Conservation (phyloP, 306 rosid species). For the Trichosanthes cucumerina region DNA sequence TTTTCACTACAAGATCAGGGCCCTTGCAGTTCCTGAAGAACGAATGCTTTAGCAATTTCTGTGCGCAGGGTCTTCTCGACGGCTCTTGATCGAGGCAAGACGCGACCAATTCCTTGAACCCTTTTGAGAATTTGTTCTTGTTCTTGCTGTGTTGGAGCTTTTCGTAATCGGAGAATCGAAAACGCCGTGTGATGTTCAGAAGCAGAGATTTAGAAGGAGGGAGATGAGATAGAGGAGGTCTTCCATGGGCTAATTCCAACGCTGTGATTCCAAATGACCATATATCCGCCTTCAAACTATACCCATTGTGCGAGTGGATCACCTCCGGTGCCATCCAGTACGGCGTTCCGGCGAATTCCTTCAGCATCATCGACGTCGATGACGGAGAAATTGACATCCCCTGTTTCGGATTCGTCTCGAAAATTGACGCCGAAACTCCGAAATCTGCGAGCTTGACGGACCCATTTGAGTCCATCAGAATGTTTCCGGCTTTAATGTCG, state of each 20-base stretch:
- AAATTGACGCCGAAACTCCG: conserved; percentile 46
- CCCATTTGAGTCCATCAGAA: conserved; percentile 44
- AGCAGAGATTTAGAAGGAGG: conserved; percentile 50
- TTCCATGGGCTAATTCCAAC: conserved; percentile 52
- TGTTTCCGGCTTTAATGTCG: conserved; percentile 54
- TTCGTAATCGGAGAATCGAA: conserved; percentile 42
- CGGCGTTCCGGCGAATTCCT: conserved; percentile 41
- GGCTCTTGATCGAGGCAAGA: conserved; percentile 57
- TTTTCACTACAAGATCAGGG: conserved; percentile 30
- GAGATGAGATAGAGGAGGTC: conserved; percentile 58
- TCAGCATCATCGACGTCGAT: conserved; percentile 22
- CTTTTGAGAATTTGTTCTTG: conserved; percentile 34
- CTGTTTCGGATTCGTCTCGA: conserved; percentile 16
- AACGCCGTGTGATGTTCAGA: conserved; percentile 36
- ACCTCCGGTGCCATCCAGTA: conserved; percentile 81
- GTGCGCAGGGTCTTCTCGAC: conserved; percentile 38
- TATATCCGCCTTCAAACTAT: conserved; percentile 51
- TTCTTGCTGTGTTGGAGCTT: conserved; percentile 5
- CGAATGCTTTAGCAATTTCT: conserved; percentile 36
- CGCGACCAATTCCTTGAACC: conserved; percentile 57
- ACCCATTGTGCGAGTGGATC: conserved; percentile 44
- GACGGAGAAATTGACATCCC: conserved; percentile 15
- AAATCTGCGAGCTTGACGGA: conserved; percentile 41
- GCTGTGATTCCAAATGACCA: conserved; percentile 68
- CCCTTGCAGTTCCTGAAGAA: conserved; percentile 45